phyloP scores from a whole-genome alignment of 169 alveolate genomes.

The Plasmodium ovale region DNA sequence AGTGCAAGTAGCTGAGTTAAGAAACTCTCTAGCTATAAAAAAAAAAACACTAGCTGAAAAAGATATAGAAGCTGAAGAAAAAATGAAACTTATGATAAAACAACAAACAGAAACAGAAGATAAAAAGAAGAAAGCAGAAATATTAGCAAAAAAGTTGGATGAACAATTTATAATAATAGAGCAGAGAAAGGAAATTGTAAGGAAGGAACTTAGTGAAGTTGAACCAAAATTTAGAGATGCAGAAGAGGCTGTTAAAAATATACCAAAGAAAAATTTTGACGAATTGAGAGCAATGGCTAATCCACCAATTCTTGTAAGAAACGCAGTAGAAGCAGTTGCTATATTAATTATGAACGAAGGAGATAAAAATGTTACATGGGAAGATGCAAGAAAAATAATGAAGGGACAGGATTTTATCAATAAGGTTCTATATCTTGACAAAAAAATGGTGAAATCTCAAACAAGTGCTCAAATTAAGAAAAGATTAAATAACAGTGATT shows the following conservation, averaged over 20 bases:
- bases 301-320: slow-evolving; percentile 96
- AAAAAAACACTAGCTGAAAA: slow-evolving; percentile 92
- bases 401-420: slow-evolving; percentile 93
- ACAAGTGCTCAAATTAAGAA: slow-evolving; percentile 84
- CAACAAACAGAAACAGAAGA: slow-evolving; percentile 96
- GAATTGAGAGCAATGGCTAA: slow-evolving; percentile 93
- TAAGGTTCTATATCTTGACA: slow-evolving; percentile 90
- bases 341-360: slow-evolving; percentile 89
- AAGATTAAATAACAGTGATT: slow-evolving; percentile 89
- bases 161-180: slow-evolving; percentile 91
- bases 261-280: slow-evolving; percentile 89
- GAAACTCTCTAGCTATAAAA: slow-evolving; percentile 91
- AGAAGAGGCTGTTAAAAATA: slow-evolving; percentile 94
- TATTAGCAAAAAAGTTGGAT: slow-evolving; percentile 91
- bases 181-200: slow-evolving; percentile 90
- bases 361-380: slow-evolving; percentile 94
- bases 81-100: slow-evolving; percentile 93
- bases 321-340: slow-evolving; percentile 96
- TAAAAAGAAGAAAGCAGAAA: slow-evolving; percentile 92
- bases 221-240: slow-evolving; percentile 96
- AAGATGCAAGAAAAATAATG: slow-evolving; percentile 91
- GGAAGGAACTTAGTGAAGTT: slow-evolving; percentile 94
- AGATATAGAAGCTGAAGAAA: slow-evolving; percentile 95
- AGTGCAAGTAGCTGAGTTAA: slow-evolving; percentile 92
- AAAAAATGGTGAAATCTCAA: slow-evolving; percentile 87